Evolutionary conservation across 2,329 filamentous ascomycete genomes (phyloP).

Genomic region (Penicillium sp.): DNA sequence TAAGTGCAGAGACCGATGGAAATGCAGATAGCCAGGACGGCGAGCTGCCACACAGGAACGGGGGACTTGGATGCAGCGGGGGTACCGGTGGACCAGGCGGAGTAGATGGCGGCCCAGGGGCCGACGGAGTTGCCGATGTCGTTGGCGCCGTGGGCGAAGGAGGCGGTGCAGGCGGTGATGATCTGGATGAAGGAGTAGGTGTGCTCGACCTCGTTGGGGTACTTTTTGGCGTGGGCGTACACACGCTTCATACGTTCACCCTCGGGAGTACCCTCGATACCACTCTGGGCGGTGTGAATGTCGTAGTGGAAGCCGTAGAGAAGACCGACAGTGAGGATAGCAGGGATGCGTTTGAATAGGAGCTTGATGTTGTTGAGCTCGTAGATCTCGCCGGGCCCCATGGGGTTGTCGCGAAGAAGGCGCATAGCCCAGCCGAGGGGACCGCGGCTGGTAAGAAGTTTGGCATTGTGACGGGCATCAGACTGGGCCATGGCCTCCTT

Average conservation of each 20-base stretch:
- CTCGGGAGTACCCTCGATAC: conserved; percentile 69
- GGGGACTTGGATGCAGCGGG: conserved; percentile 61
- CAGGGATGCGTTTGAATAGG: conserved; percentile 65
- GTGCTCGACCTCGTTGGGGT: conserved; percentile 69
- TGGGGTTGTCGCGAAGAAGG: conserved; percentile 68
- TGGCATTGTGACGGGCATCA: conserved; percentile 59
- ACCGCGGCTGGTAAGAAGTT: conserved; percentile 61
- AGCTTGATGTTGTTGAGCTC: conserved; percentile 69
- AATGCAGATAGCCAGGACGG: conserved; percentile 63
- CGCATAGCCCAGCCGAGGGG: conserved; percentile 84
- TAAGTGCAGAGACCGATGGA: conserved; percentile 70
- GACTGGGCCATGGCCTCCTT: conserved; percentile 60
- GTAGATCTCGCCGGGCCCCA: conserved; percentile 71
- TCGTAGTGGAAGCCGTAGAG: conserved; percentile 80
- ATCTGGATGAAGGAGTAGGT: conserved; percentile 56
- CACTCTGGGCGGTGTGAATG: conserved; percentile 73
- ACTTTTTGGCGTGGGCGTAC: conserved; percentile 64
- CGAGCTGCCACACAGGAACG: conserved; percentile 75
- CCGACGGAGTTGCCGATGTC: conserved; percentile 72
- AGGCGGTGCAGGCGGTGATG: conserved; percentile 52
- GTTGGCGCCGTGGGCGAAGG: conserved; percentile 68
- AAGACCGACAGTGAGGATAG: conserved; percentile 60
- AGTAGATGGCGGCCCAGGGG: conserved; percentile 69
- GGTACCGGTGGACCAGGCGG: conserved; percentile 63
- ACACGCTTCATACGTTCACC: conserved; percentile 68